Evolutionary conservation across 169 alveolate genomes (phyloP).

Genomic region (Plasmodium blacklocki): DNA sequence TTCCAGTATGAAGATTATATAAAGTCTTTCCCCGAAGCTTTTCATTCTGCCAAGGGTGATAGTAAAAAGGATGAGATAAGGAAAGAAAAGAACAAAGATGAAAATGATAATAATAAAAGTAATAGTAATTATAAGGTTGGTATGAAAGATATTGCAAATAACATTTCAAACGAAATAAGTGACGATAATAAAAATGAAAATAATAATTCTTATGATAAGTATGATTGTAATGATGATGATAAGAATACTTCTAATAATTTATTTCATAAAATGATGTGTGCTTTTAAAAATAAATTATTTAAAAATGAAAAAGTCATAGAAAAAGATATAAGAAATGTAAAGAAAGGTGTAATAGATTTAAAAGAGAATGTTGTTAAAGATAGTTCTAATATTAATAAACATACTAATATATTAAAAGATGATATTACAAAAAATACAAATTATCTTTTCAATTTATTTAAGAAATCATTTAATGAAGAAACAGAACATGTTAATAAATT

Average conservation of each 20-base stretch:
- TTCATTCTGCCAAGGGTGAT: background rate
- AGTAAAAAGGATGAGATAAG: too few relatives aligned
- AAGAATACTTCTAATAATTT: background rate
- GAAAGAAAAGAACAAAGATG: too few relatives aligned
- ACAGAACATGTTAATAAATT: constrained; percentile 5
- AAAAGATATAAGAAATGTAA: constrained; percentile 3
- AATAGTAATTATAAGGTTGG: background rate
- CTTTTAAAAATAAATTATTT: constrained; percentile 1
- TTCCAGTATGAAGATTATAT: background rate
- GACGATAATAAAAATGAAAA: background rate
- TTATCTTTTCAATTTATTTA: constrained; percentile 12
- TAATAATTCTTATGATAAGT: background rate
- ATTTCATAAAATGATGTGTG: background rate
- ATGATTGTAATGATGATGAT: background rate
- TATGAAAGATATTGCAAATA: too few relatives aligned
- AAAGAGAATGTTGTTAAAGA: constrained; percentile 27
- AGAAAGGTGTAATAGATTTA: constrained; percentile 3
- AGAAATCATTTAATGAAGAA: constrained; percentile 31
- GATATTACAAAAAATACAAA: constrained; percentile 29
- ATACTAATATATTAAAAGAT: constrained; percentile 21
- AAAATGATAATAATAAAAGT: background rate
- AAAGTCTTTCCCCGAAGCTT: background rate
- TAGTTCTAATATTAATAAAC: constrained; percentile 8
- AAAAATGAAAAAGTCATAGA: constrained; percentile 7
- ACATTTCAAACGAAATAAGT: too few relatives aligned